Evolutionary conservation across 2,329 filamentous ascomycete species (phyloP).

Genomic region (Aspergillus ruber): DNA sequence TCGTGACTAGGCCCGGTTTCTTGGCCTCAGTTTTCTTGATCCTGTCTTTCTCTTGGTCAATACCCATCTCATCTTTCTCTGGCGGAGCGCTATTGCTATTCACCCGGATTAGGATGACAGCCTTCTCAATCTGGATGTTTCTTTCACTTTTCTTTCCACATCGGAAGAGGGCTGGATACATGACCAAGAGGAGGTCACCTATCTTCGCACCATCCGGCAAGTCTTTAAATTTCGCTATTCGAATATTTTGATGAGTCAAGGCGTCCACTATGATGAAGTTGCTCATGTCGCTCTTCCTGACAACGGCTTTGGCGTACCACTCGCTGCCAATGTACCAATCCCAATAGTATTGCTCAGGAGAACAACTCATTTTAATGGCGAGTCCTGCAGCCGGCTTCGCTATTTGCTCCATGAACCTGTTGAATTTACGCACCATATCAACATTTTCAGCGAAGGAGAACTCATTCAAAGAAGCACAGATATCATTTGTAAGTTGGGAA

Average conservation of each 20-base stretch:
- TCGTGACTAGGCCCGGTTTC: no score
- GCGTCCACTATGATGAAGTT: not conserved
- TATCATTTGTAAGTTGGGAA: not conserved
- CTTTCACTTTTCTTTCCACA: not conserved
- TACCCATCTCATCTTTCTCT: no score
- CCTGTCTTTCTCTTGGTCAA: no score
- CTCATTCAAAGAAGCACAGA: no score
- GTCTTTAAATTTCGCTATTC: not conserved
- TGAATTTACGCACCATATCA: not conserved
- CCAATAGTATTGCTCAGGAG: constrained; percentile 1
- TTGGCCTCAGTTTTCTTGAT: no score
- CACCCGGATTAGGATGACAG: constrained; percentile 1
- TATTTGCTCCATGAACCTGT: constrained; percentile 1
- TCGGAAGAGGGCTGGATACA: constrained; percentile 4
- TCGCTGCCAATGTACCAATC: not conserved
- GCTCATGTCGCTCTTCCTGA: not conserved
- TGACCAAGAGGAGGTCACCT: not conserved
- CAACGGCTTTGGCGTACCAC: not conserved
- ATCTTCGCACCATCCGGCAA: not conserved
- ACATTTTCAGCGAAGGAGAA: not conserved
- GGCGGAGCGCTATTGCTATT: no score
- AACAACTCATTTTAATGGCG: not conserved
- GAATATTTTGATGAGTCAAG: constrained; percentile 3
- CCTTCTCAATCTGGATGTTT: constrained; percentile 3
- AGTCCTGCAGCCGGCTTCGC: not conserved